Evolutionary conservation across 2,329 filamentous ascomycete genomes (phyloP), one percentile per base, ranked within the genome.

Genomic region (Purpureocillium lavendulum): DNA sequence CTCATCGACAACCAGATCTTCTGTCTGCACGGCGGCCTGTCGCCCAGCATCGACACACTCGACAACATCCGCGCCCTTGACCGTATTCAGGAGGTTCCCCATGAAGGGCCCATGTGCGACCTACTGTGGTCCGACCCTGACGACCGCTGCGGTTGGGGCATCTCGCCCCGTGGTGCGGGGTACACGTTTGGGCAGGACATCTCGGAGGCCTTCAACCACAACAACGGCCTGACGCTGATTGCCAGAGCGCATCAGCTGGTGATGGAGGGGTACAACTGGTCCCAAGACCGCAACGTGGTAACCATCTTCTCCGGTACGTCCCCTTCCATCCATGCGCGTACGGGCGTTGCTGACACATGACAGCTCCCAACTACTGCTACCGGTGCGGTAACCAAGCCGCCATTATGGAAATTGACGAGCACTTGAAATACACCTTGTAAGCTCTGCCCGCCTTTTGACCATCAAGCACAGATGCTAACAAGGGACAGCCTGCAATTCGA

Each of bases 371-470:
- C 65, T 98, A 98, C 74, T 98, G 90, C 72, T 97, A 98, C 75
- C 80, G 92, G 63, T 98, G 92, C 60, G 92, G 92, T 59, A 98
- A 98, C 67, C 92, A 97, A 67, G 92, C 92, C 41, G 92, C 92
- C n/a, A 97, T 98, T 64, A 98, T 98, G 92, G 92, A 97, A 68
- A 98, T 98, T 64, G 92, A 97, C 51, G 92, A 98, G 69, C 89
- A 97, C 64, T 71, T 98, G 60, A 97, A 98, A 73, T 98, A 97
- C 69, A 97, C 92, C 58, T 97, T 98, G 90, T 96, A 77, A 66
- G 88, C 21, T 26, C 21, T 10, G 10, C 81, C 28, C 24, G 34
- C 15, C 13, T 10, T 10, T 46, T 17, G 28, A 9, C 14, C 30
- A 17, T n/a, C 28, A 32, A 42, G 21, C 33, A 29, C 34, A 13